phyloP scores from a whole-genome alignment of 768 basidiomycete species.

The Lentinula raphanica region DNA sequence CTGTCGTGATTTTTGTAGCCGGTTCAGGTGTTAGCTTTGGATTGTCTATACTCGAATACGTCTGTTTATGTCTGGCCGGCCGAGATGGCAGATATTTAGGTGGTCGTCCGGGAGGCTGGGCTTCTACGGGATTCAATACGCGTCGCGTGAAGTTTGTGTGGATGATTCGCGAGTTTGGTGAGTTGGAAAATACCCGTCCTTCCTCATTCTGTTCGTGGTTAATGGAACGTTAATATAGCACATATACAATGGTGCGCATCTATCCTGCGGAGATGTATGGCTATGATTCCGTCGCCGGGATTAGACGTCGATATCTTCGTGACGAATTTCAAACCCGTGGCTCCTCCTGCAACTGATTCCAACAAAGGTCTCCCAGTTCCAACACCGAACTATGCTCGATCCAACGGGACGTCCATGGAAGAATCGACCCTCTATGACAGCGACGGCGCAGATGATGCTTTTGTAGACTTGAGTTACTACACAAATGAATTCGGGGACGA shows the following conservation, averaged over 20 bases:
- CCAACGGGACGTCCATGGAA: not conserved
- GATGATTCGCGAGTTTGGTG: conserved; percentile 73
- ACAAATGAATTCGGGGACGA: conserved; percentile 29
- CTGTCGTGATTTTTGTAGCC: conserved; percentile 59
- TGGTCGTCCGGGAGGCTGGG: conserved; percentile 39
- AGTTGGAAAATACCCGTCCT: conserved; percentile 21
- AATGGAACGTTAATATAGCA: conserved; percentile 30
- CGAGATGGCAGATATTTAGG: conserved; percentile 47
- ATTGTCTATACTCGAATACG: conserved; percentile 56
- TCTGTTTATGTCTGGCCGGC: conserved; percentile 53
- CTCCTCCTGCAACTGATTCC: not conserved
- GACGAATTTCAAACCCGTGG: conserved; percentile 42
- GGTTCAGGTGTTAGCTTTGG: conserved; percentile 77
- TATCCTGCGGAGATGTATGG: conserved; percentile 55
- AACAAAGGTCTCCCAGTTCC: not conserved
- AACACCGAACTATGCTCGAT: not conserved
- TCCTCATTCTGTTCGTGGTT: not conserved
- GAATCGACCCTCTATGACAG: not conserved
- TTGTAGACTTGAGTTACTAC: conserved; percentile 37
- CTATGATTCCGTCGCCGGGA: conserved; percentile 39
- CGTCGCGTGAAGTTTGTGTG: conserved; percentile 67
- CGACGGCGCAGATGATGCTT: conserved; percentile 5
- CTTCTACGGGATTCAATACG: conserved; percentile 34
- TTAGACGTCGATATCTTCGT: conserved; percentile 74
- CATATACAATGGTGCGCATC: conserved; percentile 77